These are phyloP conservation scores for Purshia tridentata DNA, from an alignment of 306 rosid genomes.

Conservation along the genomic window DNA sequence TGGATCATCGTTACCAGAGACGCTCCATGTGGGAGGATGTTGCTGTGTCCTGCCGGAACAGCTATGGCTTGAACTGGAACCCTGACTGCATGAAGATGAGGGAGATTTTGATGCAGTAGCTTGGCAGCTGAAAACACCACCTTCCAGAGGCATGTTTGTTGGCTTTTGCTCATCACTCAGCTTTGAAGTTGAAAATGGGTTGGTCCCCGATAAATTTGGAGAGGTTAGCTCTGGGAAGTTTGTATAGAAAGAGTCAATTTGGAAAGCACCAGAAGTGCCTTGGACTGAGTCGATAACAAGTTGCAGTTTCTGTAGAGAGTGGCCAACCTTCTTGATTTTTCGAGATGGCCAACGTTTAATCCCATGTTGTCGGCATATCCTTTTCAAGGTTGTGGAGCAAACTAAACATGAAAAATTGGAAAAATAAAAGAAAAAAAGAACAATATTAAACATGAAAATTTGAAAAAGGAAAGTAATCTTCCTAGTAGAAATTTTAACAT, in stretches of 20 bases:
- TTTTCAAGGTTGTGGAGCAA: constrained; percentile 90
- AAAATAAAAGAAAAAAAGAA: neutral
- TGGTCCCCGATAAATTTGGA: constrained; percentile 55
- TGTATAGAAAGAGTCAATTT: constrained; percentile 76
- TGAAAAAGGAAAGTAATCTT: neutral
- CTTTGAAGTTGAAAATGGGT: constrained; percentile 51
- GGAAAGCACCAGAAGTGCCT: constrained; percentile 82
- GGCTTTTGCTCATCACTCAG: constrained; percentile 44
- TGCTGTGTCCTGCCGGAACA: constrained; percentile 66
- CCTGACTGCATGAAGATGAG: constrained; percentile 64
- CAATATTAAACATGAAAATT: neutral
- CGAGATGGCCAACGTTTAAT: constrained; percentile 98
- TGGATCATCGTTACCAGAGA: constrained; percentile 38
- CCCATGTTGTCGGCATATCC: constrained; percentile 95
- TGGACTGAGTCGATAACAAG: constrained; percentile 88
- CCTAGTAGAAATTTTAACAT: constrained; percentile 5
- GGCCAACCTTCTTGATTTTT: constrained; percentile 94
- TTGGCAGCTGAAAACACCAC: constrained; percentile 41
- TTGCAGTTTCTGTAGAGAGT: constrained; percentile 87
- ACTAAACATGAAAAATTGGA: constrained; percentile 42
- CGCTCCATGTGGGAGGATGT: constrained; percentile 27
- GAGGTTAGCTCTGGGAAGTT: constrained; percentile 76
- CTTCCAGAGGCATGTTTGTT: constrained; percentile 39
- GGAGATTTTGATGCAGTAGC: constrained; percentile 61
- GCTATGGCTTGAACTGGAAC: constrained; percentile 75